Evolutionary conservation across 306 rosid genomes (phyloP).

Genomic region (Trifolium pratense): DNA sequence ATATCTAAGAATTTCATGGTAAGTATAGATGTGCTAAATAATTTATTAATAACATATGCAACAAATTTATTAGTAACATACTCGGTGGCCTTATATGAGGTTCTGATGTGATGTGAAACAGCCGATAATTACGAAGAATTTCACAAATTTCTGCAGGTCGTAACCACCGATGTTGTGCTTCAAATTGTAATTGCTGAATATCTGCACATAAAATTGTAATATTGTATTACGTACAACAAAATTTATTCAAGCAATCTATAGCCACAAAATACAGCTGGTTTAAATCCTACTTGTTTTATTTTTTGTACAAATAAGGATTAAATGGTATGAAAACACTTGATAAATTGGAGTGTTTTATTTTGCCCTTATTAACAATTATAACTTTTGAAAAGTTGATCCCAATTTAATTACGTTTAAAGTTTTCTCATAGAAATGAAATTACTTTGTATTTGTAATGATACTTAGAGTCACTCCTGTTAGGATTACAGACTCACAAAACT

Average conservation of each 20-base stretch:
- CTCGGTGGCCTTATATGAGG: constrained; percentile 88
- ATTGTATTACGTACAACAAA: constrained; percentile 12
- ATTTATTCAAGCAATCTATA: constrained; percentile 26
- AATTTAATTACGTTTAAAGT: neutral
- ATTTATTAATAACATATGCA: constrained; percentile 30
- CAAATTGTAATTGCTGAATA: constrained; percentile 65
- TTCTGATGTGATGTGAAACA: constrained; percentile 74
- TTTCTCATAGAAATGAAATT: neutral
- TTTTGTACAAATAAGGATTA: too few relatives aligned
- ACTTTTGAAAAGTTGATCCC: too few relatives aligned
- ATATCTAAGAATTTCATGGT: neutral
- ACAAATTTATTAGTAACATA: too few relatives aligned
- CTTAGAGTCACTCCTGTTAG: constrained; percentile 20
- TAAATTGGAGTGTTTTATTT: too few relatives aligned
- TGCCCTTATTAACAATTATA: too few relatives aligned
- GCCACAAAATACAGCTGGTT: constrained; percentile 20
- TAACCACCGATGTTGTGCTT: constrained; percentile 90
- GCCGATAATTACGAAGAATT: constrained; percentile 74
- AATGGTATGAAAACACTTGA: too few relatives aligned
- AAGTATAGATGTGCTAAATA: constrained; percentile 5
- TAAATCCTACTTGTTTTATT: too few relatives aligned
- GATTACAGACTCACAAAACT: too few relatives aligned
- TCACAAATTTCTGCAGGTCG: constrained; percentile 97
- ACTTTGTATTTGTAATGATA: neutral
- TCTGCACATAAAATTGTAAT: constrained; percentile 56